phyloP scores from a whole-genome alignment of 768 basidiomycete species.

The Leccinellum rugosiceps region DNA sequence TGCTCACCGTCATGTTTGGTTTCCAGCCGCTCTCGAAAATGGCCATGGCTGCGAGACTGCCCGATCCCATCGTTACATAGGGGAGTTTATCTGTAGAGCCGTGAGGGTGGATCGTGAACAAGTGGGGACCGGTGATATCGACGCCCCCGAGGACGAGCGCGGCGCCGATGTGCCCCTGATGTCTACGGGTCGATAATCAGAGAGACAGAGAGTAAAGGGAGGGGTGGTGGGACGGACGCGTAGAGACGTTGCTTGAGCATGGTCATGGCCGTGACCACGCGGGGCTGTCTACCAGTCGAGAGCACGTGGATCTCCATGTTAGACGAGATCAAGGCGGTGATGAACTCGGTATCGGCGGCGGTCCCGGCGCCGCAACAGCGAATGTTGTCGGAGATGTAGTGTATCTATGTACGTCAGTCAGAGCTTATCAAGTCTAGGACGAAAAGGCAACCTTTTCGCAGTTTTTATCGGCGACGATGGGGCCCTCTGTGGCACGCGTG shows the following conservation, averaged over 20 bases:
- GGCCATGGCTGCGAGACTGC: slow-evolving; percentile 96
- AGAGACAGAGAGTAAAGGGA: background rate
- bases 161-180: slow-evolving; percentile 93
- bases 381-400: slow-evolving; percentile 93
- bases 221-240: slow-evolving; percentile 46
- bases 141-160: slow-evolving; percentile 96
- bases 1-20: slow-evolving; percentile 72
- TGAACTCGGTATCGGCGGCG: slow-evolving; percentile 97
- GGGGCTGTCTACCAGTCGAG: slow-evolving; percentile 86
- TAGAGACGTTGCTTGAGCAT: slow-evolving; percentile 97
- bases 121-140: slow-evolving; percentile 89
- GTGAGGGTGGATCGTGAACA: slow-evolving; percentile 95
- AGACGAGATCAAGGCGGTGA: slow-evolving; percentile 90
- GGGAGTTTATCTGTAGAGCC: slow-evolving; percentile 98
- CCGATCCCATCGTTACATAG: slow-evolving; percentile 98
- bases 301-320: slow-evolving; percentile 94
- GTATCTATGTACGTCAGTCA: slow-evolving; percentile 63
- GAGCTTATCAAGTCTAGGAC: background rate
- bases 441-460: slow-evolving; percentile 83
- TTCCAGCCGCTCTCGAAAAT: slow-evolving; percentile 90
- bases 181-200: slow-evolving; percentile 40
- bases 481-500: slow-evolving; percentile 91
- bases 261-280: slow-evolving; percentile 97
- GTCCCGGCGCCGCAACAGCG: slow-evolving; percentile 98
- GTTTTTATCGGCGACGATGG: slow-evolving; percentile 98